phyloP scores from a whole-genome alignment of 352 stramenopile genomes.

The Phytophthora fragariaefolia region DNA sequence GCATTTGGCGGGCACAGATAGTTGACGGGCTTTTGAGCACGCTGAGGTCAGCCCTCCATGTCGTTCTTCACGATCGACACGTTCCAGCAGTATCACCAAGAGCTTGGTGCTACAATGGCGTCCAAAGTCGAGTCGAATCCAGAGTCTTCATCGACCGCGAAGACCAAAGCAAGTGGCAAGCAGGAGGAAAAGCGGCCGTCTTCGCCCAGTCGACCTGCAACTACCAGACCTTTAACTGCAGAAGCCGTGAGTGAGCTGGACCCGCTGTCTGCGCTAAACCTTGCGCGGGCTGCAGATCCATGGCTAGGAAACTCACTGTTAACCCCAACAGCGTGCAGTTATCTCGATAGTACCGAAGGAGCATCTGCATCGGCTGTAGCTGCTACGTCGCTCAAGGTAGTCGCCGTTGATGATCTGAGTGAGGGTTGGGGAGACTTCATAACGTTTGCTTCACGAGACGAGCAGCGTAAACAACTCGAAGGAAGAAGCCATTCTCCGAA shows the following conservation, averaged over 20 bases:
- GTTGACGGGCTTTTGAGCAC: not conserved
- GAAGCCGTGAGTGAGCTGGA: constrained; percentile 52
- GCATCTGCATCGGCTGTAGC: constrained; percentile 28
- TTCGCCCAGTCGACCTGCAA: constrained; percentile 19
- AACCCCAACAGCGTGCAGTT: constrained; percentile 25
- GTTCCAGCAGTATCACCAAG: constrained; percentile 39
- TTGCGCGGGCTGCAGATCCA: constrained; percentile 54
- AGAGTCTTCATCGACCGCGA: constrained; percentile 11
- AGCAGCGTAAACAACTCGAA: constrained; percentile 15
- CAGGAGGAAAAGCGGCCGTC: constrained; percentile 19
- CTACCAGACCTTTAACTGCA: constrained; percentile 15
- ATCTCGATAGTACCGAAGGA: constrained; percentile 21
- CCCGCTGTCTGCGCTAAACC: constrained; percentile 53
- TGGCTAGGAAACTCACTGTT: constrained; percentile 57
- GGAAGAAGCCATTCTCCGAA: not conserved
- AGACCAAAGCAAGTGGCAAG: constrained; percentile 15
- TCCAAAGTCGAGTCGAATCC: constrained; percentile 26
- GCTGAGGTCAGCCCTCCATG: constrained; percentile 10
- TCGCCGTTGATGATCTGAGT: constrained; percentile 36
- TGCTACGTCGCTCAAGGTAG: constrained; percentile 47
- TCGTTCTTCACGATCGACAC: constrained; percentile 41
- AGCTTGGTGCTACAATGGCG: constrained; percentile 15
- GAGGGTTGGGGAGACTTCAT: constrained; percentile 76
- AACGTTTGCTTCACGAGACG: constrained; percentile 32
- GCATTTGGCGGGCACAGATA: not conserved